Percentiles rank a stretch among this genome's conserved stretches.
Conservation (phyloP, 2,329 filamentous ascomycete species). For the Incumbomyces delicatus region DNA sequence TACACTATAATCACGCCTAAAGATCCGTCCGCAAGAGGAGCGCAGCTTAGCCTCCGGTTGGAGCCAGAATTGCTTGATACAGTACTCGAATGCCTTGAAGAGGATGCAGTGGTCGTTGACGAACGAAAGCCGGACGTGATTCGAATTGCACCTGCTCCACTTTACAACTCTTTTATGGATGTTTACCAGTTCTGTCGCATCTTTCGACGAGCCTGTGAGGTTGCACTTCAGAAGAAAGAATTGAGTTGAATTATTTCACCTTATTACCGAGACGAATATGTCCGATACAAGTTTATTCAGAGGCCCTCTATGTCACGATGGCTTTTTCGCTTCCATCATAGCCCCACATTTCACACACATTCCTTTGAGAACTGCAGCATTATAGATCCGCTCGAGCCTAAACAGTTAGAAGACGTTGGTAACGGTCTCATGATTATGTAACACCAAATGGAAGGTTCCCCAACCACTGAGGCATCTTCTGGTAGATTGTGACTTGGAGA, state of each 20-base stretch:
- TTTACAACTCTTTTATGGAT: conserved; percentile 75
- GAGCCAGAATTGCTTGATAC: conserved; percentile 59
- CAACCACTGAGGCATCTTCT: no score
- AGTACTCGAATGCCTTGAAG: conserved; percentile 54
- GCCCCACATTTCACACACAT: no score
- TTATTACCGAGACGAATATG: not conserved
- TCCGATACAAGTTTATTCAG: not conserved
- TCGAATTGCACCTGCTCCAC: conserved; percentile 68
- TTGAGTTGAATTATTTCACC: not conserved
- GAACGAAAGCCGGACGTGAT: conserved; percentile 80
- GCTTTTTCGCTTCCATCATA: no score
- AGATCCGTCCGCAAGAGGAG: conserved; percentile 58
- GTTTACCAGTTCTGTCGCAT: conserved; percentile 47
- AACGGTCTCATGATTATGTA: no score
- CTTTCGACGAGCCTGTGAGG: conserved; percentile 1
- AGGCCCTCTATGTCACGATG: not conserved
- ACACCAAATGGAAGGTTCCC: no score
- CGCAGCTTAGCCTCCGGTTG: conserved; percentile 68
- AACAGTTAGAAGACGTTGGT: no score
- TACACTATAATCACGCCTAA: conserved; percentile 61
- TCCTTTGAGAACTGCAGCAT: no score
- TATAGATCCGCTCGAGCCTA: no score
- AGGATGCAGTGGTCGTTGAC: conserved; percentile 65
- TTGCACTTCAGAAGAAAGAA: conserved; percentile 4
- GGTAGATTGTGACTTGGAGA: no score